Evolutionary conservation across 129 eudicot genomes (phyloP).

Genomic region (Lonicera japonica): DNA sequence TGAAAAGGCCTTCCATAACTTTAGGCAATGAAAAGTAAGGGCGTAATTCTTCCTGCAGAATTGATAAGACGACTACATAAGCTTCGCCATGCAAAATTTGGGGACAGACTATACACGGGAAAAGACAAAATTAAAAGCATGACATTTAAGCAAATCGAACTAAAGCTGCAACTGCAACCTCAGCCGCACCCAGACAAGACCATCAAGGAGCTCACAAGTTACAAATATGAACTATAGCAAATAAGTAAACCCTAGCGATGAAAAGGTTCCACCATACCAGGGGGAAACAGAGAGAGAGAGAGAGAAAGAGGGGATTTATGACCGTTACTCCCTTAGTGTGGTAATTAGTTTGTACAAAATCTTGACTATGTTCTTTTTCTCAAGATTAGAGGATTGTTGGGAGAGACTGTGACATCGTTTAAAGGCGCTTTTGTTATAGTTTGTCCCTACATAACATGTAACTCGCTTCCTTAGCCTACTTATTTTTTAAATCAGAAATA

Average conservation of each 20-base stretch:
- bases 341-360: background rate
- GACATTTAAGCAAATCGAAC: background rate
- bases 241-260: background rate
- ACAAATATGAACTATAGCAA: background rate
- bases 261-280: background rate
- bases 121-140: background rate
- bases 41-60: slow-evolving; percentile 84
- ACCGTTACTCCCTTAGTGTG: background rate
- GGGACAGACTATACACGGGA: background rate
- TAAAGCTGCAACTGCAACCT: background rate
- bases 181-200: background rate
- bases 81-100: background rate
- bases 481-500: slow-evolving; percentile 24
- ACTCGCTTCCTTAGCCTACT: too few relatives aligned
- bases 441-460: too few relatives aligned
- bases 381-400: too few relatives aligned
- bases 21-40: slow-evolving; percentile 93
- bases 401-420: too few relatives aligned
- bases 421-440: too few relatives aligned
- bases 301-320: too few relatives aligned
- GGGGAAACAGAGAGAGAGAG: background rate
- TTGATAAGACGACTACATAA: background rate
- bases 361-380: too few relatives aligned
- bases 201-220: background rate
- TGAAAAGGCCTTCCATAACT: slow-evolving; percentile 97